phyloP scores from a whole-genome alignment of 768 basidiomycete genomes.

The Suillus placidus region DNA sequence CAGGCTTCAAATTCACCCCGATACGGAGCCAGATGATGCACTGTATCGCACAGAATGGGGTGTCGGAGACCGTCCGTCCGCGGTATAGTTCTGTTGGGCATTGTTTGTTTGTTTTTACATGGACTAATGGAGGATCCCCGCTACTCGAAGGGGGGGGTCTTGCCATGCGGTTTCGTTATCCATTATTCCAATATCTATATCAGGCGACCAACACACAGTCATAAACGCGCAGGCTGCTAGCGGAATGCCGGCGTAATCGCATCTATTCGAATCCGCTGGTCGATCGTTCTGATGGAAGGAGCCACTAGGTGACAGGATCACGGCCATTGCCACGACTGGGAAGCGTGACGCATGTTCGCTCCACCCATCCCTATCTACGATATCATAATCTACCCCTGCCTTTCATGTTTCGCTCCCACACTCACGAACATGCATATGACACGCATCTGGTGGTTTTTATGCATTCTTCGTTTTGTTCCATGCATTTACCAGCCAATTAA shows the following conservation, averaged over 20 bases:
- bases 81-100: conserved; percentile 1
- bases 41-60: conserved; percentile 39
- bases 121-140: conserved; percentile 3
- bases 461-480: conserved; percentile 1
- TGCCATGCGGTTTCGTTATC: conserved; percentile 1
- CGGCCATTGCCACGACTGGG: background rate
- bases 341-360: background rate
- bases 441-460: background rate
- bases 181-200: conserved; percentile 9
- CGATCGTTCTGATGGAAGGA: conserved; percentile 9
- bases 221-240: background rate
- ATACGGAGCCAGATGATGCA: conserved; percentile 71
- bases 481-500: background rate
- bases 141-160: background rate
- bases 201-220: background rate
- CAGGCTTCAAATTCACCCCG: conserved; percentile 85
- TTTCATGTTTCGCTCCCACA: conserved; percentile 7
- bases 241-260: conserved; percentile 5
- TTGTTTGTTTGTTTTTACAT: background rate
- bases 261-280: background rate
- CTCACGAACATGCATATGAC: conserved; percentile 3
- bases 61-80: conserved; percentile 17
- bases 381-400: conserved; percentile 1
- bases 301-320: background rate
- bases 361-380: background rate